Evolutionary conservation across 208 protist species (phyloP).

Genomic region (Herpetomonas samuelpessoai): DNA sequence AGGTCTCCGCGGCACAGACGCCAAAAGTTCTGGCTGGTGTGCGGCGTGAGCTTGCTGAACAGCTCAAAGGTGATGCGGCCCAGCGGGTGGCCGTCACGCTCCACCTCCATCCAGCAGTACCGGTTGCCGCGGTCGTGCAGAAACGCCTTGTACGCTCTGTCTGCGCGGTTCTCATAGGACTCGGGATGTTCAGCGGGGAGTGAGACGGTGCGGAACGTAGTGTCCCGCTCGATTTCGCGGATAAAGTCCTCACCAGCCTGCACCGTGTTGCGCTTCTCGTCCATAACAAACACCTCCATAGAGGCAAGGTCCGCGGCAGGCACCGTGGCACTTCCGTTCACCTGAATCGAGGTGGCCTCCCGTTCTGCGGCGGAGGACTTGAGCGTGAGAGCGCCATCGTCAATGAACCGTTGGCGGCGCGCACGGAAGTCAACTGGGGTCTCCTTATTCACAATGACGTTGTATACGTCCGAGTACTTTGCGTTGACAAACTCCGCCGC

Average conservation of each 20-base stretch:
- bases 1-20: constrained; percentile 77
- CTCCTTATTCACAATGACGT: constrained; percentile 51
- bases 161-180: constrained; percentile 58
- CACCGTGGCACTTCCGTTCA: background rate
- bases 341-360: background rate
- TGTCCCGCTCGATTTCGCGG: constrained; percentile 23
- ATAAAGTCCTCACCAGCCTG: constrained; percentile 54
- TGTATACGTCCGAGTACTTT: constrained; percentile 41
- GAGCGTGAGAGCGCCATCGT: constrained; percentile 10
- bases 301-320: background rate
- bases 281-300: constrained; percentile 27
- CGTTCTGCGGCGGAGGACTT: background rate
- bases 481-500: constrained; percentile 63
- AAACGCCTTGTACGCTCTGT: constrained; percentile 47
- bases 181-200: constrained; percentile 22
- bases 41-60: constrained; percentile 72
- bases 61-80: constrained; percentile 88
- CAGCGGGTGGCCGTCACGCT: constrained; percentile 21
- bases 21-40: constrained; percentile 93
- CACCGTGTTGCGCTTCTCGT: constrained; percentile 9
- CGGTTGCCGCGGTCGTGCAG: constrained; percentile 54
- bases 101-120: constrained; percentile 84
- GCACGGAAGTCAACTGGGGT: constrained; percentile 61
- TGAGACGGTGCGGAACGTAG: constrained; percentile 43
- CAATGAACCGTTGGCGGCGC: constrained; percentile 30